phyloP scores from a whole-genome alignment of 768 basidiomycete species.

The Leucocoprinus leucothites region DNA sequence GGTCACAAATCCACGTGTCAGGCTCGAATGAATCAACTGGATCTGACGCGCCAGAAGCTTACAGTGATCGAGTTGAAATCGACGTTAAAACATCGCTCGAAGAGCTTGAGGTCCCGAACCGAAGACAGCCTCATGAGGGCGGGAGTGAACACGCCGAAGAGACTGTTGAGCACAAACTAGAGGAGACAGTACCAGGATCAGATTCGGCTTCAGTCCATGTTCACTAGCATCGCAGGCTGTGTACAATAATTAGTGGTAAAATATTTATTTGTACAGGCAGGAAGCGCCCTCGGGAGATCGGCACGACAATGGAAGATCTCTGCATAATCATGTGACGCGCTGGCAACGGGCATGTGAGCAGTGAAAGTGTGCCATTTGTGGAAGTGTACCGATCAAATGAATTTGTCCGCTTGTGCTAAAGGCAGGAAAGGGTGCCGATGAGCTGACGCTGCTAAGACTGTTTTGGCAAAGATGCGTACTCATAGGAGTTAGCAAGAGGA shows the following conservation, averaged over 20 bases:
- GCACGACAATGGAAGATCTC: background rate
- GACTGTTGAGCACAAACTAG: background rate
- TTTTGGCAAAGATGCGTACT: background rate
- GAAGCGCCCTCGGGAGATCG: conserved; percentile 1
- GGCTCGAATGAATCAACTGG: conserved; percentile 1
- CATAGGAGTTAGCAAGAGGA: conserved; percentile 6
- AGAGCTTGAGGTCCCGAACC: background rate
- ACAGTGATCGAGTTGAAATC: background rate
- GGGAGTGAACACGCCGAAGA: background rate
- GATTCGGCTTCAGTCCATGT: conserved; percentile 3
- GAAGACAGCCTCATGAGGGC: background rate
- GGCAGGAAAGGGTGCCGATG: background rate
- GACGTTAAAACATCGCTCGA: background rate
- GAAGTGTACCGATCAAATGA: background rate
- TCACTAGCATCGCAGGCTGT: background rate
- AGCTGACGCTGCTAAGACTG: background rate
- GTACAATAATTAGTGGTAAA: background rate
- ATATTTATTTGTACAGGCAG: background rate
- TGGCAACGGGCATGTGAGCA: conserved; percentile 13
- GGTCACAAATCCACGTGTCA: background rate
- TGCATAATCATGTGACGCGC: background rate
- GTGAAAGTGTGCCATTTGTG: background rate
- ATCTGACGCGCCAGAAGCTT: conserved; percentile 1
- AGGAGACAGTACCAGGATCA: background rate
- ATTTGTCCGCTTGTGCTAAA: background rate